Conservation (phyloP, 176 grass and related monocot species). For the Eremochloa ophiuroides region DNA sequence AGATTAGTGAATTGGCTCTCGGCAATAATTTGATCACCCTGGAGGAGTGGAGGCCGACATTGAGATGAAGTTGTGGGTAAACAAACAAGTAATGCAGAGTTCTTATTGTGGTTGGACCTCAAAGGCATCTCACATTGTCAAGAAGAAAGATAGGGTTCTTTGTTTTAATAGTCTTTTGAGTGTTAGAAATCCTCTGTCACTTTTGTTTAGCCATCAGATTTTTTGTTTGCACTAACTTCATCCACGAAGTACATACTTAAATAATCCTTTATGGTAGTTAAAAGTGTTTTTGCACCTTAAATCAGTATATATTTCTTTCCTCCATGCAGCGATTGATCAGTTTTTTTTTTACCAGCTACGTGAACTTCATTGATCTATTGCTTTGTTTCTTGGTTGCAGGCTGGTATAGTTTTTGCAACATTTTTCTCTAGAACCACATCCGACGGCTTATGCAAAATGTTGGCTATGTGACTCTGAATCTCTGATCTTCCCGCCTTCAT, state of each 20-base stretch:
- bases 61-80: neutral
- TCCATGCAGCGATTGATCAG: too few species aligned
- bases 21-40: neutral
- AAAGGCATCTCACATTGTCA: conserved; percentile 3
- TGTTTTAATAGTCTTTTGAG: neutral
- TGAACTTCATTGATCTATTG: too few species aligned
- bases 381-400: too few species aligned
- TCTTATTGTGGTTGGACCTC: neutral
- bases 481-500: too few species aligned
- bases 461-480: too few species aligned
- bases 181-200: neutral
- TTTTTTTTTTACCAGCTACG: too few species aligned
- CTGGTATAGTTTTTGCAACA: too few species aligned
- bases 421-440: too few species aligned
- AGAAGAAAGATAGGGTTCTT: neutral
- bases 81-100: neutral
- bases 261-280: too few species aligned
- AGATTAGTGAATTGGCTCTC: neutral
- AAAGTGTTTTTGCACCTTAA: too few species aligned
- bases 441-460: too few species aligned
- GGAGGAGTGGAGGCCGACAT: neutral
- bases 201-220: neutral
- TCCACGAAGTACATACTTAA: neutral
- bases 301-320: too few species aligned
- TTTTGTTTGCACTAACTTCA: neutral